Evolutionary conservation across 768 basidiomycete genomes (phyloP).

Genomic region (Tricholoma terreum): DNA sequence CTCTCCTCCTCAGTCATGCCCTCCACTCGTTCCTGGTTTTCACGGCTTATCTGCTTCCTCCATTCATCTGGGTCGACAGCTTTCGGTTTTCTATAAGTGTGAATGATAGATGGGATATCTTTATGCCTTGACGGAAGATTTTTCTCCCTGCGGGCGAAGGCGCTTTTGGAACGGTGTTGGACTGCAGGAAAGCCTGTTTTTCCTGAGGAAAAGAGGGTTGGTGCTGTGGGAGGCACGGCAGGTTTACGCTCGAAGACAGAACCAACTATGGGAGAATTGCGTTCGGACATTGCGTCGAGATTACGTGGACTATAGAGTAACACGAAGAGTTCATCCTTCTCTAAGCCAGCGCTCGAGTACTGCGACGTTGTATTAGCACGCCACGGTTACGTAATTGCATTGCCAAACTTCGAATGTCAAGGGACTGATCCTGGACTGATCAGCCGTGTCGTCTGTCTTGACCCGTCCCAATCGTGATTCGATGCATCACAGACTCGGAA

Average conservation of each 20-base stretch:
- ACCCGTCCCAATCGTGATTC: too few relatives aligned
- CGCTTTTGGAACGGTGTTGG: conserved; percentile 63
- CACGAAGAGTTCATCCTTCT: conserved; percentile 1
- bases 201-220: conserved; percentile 25
- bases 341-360: conserved; percentile 1
- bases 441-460: too few relatives aligned
- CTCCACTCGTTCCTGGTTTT: conserved; percentile 62
- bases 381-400: conserved; percentile 10
- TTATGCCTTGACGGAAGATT: conserved; percentile 15
- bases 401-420: too few relatives aligned
- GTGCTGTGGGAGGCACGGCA: conserved; percentile 19
- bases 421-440: too few relatives aligned
- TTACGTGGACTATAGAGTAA: conserved; percentile 1
- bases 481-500: too few relatives aligned
- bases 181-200: conserved; percentile 61
- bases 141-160: conserved; percentile 53
- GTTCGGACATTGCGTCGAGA: conserved; percentile 18
- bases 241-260: conserved; percentile 48
- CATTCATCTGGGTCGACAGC: conserved; percentile 36
- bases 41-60: conserved; percentile 56
- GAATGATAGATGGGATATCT: conserved; percentile 27
- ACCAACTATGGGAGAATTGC: conserved; percentile 32
- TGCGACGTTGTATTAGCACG: too few relatives aligned
- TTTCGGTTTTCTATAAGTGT: conserved; percentile 6
- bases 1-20: conserved; percentile 72